These are phyloP conservation scores for Rosa hybrid DNA, from an alignment of 331 rosid genomes.

Conservation along the genomic window DNA sequence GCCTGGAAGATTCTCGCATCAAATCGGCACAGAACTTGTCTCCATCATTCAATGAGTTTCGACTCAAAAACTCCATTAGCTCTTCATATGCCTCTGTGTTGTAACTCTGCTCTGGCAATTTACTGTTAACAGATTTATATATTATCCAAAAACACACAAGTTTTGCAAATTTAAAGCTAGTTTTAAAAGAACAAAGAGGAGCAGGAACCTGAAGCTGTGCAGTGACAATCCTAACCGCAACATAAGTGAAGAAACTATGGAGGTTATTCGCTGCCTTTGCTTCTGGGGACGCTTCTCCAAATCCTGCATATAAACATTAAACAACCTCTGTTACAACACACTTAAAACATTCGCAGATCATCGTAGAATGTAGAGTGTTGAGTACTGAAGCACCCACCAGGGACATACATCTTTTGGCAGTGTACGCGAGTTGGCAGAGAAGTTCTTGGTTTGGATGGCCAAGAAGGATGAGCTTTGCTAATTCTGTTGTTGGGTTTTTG, in stretches of 20 bases:
- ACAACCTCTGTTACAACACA: neutral
- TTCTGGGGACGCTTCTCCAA: slow-evolving; percentile 95
- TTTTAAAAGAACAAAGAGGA: neutral
- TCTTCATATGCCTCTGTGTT: slow-evolving; percentile 82
- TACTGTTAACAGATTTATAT: slow-evolving; percentile 14
- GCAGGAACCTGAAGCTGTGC: slow-evolving; percentile 86
- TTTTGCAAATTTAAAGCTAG: neutral
- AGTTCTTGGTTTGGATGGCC: slow-evolving; percentile 42
- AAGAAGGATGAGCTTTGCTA: slow-evolving; percentile 27
- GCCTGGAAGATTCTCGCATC: slow-evolving; percentile 90
- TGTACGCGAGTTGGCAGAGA: slow-evolving; percentile 45
- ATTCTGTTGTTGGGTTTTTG: slow-evolving; percentile 29
- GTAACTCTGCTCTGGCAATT: slow-evolving; percentile 63
- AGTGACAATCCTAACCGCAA: slow-evolving; percentile 73
- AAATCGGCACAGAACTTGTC: slow-evolving; percentile 78
- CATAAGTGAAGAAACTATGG: slow-evolving; percentile 78
- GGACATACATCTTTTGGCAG: slow-evolving; percentile 88
- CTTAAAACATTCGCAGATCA: neutral
- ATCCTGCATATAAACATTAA: slow-evolving; percentile 49
- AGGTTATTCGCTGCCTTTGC: slow-evolving; percentile 79
- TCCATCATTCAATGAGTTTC: slow-evolving; percentile 78
- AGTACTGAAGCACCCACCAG: slow-evolving; percentile 53
- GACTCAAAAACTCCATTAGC: slow-evolving; percentile 69
- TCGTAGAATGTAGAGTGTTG: slow-evolving; percentile 9
- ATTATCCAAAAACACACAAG: neutral